phyloP scores from a whole-genome alignment of 1,284 basidiomycete genomes.

The Cerrena zonata region DNA sequence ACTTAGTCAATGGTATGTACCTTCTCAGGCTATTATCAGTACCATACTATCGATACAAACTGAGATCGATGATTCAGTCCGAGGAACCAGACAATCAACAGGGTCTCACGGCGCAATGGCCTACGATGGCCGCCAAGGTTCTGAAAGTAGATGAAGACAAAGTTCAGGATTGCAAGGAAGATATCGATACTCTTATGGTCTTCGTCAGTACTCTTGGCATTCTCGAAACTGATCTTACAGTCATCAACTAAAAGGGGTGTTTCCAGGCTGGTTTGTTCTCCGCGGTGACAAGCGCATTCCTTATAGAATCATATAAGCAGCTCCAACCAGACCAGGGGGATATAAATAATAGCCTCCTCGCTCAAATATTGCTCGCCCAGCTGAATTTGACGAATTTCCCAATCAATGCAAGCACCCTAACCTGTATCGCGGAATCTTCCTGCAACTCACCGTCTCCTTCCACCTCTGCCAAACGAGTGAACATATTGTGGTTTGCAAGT shows the following conservation, averaged over 20 bases:
- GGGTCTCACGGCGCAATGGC: background rate
- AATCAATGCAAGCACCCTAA: background rate
- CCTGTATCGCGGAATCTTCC: background rate
- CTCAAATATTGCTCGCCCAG: background rate
- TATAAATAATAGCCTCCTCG: background rate
- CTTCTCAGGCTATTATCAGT: too few relatives aligned
- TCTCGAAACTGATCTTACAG: too few relatives aligned
- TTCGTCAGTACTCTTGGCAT: background rate
- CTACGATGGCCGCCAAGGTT: background rate
- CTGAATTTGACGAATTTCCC: background rate
- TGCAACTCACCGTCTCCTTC: background rate
- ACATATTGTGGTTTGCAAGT: slow-evolving; percentile 8
- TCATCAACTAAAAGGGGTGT: too few relatives aligned
- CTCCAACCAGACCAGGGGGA: background rate
- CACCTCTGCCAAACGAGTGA: background rate
- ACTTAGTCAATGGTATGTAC: too few relatives aligned
- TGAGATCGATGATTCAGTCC: too few relatives aligned
- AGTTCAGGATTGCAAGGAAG: slow-evolving; percentile 1
- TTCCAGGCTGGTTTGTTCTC: slow-evolving; percentile 13
- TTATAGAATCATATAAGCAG: slow-evolving; percentile 7
- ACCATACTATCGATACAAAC: too few relatives aligned
- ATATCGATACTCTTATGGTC: slow-evolving; percentile 1
- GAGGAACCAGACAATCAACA: too few relatives aligned
- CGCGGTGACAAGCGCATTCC: slow-evolving; percentile 5
- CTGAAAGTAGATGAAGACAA: background rate